Base-by-base conservation (phyloP, 225 moss, liverwort and hornwort species). In the Bryum argenteum region DNA sequence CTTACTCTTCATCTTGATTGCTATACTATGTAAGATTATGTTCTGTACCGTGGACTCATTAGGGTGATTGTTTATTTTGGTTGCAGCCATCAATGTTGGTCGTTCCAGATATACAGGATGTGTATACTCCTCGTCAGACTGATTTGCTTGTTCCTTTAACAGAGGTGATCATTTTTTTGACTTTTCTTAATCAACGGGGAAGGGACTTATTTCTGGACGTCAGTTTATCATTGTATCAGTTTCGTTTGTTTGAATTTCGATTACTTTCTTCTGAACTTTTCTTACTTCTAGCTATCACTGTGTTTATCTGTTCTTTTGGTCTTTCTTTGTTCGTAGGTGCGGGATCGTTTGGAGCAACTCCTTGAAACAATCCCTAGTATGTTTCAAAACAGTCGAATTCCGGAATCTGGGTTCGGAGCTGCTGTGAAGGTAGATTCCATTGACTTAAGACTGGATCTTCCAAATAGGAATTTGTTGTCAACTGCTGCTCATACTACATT, bases 51-150 rank as follows among this genome's bases (percentile, higher is more conserved):
- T 80, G 51, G 61, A 62, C 71, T 77, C 4, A 63, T 41, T 50
- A 51, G 67, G 52, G 28, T 11, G 48, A 33, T 67, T 70, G 51
- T 58, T 44, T 63, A 47, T 66, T 61, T 48, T 64, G 79, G 70
- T 68, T 84, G 89, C 87, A 98, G 94, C 94, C 98, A 14, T 91
- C 94, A 8, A 98, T 98, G 98, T 72, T 98, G 81, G 98, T 98
- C 40, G 92, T 98, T 83, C 98, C 98, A 61, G 98, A 98, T 53
- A 84, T 98, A 54, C 91, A 91, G 67, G 98, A 98, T 75, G 91
- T 92, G n/a, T 98, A 98, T 61, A 98, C 98, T 64, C 98, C 98
- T 71, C 90, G 92, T 61, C 92, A 98, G 75, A 88, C 90, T 43
- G 94, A 98, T 69, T 85, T 98, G 13, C 85, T 98, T 78, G 92